These are phyloP conservation scores for Lotus japonicus DNA, from an alignment of 306 rosid species.

Conservation along the genomic window DNA sequence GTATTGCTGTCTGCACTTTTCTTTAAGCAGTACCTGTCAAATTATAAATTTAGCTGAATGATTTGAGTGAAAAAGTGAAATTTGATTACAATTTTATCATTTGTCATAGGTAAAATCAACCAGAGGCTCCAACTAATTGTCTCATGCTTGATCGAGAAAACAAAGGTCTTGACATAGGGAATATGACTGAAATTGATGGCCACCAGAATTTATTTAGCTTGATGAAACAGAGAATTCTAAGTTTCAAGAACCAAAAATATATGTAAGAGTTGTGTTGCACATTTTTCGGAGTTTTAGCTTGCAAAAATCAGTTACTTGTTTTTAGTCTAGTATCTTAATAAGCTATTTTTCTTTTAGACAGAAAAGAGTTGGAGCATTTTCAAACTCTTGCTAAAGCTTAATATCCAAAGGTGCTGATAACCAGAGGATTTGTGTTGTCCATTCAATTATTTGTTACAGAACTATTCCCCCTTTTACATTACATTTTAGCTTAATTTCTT, in stretches of 20 bases:
- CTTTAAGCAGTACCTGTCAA: neutral
- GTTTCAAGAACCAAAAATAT: conserved; percentile 58
- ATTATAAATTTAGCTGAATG: neutral
- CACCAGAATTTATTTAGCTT: conserved; percentile 43
- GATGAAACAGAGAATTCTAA: conserved; percentile 64
- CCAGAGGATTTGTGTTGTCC: too few species aligned
- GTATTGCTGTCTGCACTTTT: too few species aligned
- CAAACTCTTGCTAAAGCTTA: conserved; percentile 66
- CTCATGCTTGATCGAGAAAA: neutral
- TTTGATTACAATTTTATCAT: neutral
- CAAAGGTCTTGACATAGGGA: neutral
- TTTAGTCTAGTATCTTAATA: neutral
- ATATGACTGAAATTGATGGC: conserved; percentile 23
- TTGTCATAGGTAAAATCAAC: conserved; percentile 28
- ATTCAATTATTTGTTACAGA: too few species aligned
- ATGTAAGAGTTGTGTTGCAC: conserved; percentile 42
- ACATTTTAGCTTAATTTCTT: too few species aligned
- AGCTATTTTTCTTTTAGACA: conserved; percentile 30
- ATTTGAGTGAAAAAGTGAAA: neutral
- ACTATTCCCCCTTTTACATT: too few species aligned
- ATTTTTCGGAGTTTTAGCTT: neutral
- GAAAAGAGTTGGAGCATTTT: conserved; percentile 61
- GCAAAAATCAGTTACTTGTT: too few species aligned
- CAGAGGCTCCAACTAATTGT: conserved; percentile 22
- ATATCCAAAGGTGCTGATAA: conserved; percentile 57